Conservation (phyloP, 352 stramenopile species). For the Globisporangium cederbergense region DNA sequence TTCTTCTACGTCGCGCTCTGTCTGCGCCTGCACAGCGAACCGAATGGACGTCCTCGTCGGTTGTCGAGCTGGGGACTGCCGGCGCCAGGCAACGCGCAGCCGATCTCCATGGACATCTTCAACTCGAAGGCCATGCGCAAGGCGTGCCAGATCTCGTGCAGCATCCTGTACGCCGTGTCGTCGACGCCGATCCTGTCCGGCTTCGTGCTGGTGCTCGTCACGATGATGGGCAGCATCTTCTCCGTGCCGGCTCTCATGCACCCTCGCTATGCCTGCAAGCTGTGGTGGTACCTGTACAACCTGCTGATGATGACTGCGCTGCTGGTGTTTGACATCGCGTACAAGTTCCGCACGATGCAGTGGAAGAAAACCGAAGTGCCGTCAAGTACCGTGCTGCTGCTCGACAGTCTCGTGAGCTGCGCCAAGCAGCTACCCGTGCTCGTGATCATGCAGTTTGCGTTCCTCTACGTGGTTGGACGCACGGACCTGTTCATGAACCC, state of each 20-base stretch:
- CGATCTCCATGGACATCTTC: slow-evolving; percentile 63
- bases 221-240: slow-evolving; percentile 49
- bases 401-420: slow-evolving; percentile 45
- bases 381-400: slow-evolving; percentile 44
- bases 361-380: slow-evolving; percentile 77
- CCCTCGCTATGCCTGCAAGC: slow-evolving; percentile 55
- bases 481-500: slow-evolving; percentile 77
- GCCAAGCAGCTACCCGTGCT: slow-evolving; percentile 48
- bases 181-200: slow-evolving; percentile 71
- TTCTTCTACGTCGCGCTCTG: slow-evolving; percentile 65
- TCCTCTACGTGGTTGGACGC: slow-evolving; percentile 59
- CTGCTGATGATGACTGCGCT: slow-evolving; percentile 58
- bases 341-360: slow-evolving; percentile 57
- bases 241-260: slow-evolving; percentile 62
- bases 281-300: slow-evolving; percentile 66
- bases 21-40: slow-evolving; percentile 62
- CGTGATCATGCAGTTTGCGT: slow-evolving; percentile 39
- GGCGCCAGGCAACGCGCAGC: slow-evolving; percentile 44
- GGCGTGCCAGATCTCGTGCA: slow-evolving; percentile 75
- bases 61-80: slow-evolving; percentile 61
- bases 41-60: slow-evolving; percentile 51
- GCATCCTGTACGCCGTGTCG: slow-evolving; percentile 57
- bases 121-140: slow-evolving; percentile 70
- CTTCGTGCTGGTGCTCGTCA: slow-evolving; percentile 42
- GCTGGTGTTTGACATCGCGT: slow-evolving; percentile 60